phyloP scores from a whole-genome alignment of 331 rosid genomes.

The Pyracantha coccinea region DNA sequence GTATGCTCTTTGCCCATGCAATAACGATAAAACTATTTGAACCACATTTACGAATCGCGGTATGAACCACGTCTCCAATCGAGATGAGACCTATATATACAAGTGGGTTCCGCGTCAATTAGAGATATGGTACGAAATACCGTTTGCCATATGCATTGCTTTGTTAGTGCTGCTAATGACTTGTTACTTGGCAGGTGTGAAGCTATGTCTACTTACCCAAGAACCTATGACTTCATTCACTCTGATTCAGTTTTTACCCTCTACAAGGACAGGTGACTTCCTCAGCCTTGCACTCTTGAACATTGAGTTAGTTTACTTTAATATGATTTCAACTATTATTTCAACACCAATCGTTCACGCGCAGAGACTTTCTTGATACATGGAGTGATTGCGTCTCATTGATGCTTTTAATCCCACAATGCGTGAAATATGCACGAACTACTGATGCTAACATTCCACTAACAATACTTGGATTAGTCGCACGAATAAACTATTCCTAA shows the following conservation, averaged over 20 bases:
- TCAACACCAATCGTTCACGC: too few species aligned
- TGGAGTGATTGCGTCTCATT: too few species aligned
- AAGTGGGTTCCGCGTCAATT: background rate
- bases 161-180: background rate
- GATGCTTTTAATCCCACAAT: background rate
- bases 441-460: background rate
- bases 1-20: conserved; percentile 23
- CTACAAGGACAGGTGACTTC: conserved; percentile 61
- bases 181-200: conserved; percentile 63
- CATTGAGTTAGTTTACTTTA: background rate
- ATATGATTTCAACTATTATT: too few species aligned
- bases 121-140: background rate
- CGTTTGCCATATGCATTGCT: background rate
- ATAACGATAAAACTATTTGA: background rate
- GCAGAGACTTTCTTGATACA: too few species aligned
- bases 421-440: too few species aligned
- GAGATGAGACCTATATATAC: background rate
- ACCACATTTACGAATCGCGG: background rate
- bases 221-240: conserved; percentile 91
- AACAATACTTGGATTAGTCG: too few species aligned
- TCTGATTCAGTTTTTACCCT: conserved; percentile 72
- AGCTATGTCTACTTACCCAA: conserved; percentile 92
- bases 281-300: background rate
- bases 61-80: background rate
- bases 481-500: too few species aligned